Evolutionary conservation across 176 grass and related monocot species (phyloP).

Genomic region (Oryza longistaminata): DNA sequence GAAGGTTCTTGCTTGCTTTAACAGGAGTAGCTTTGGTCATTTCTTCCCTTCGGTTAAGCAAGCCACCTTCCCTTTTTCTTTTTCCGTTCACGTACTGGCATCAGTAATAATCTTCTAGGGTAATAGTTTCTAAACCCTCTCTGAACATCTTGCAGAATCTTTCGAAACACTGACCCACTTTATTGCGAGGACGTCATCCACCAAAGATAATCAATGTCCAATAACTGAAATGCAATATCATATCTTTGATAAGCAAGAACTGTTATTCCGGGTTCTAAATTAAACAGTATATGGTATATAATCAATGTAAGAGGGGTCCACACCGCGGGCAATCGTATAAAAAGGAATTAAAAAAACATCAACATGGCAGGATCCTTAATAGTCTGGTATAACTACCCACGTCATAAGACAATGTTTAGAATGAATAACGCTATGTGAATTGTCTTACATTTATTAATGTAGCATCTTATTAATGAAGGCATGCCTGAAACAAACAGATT

Average conservation of each 20-base stretch:
- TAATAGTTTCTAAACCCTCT: slow-evolving; percentile 36
- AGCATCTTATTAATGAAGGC: neutral
- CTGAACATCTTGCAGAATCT: slow-evolving; percentile 14
- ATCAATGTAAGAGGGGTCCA: slow-evolving; percentile 25
- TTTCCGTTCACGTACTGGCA: slow-evolving; percentile 41
- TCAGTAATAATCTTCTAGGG: slow-evolving; percentile 39
- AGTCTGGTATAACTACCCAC: neutral
- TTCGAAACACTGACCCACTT: neutral
- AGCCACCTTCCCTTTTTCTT: slow-evolving; percentile 32
- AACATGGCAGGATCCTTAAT: neutral
- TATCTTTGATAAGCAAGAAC: slow-evolving; percentile 41
- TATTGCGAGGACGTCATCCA: slow-evolving; percentile 5
- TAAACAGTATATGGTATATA: slow-evolving; percentile 26
- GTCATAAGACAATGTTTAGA: slow-evolving; percentile 1
- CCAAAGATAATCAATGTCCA: neutral
- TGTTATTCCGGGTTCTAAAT: slow-evolving; percentile 13
- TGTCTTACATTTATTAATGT: slow-evolving; percentile 12
- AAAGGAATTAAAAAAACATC: neutral
- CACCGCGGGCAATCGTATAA: slow-evolving; percentile 13
- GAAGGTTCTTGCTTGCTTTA: slow-evolving; percentile 64
- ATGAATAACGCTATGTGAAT: neutral
- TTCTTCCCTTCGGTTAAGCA: slow-evolving; percentile 52
- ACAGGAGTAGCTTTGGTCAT: slow-evolving; percentile 50
- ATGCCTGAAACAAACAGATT: neutral
- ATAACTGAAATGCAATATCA: slow-evolving; percentile 30